phyloP scores from a whole-genome alignment of 2,329 filamentous ascomycete species.

The Beauveria brongniartii region DNA sequence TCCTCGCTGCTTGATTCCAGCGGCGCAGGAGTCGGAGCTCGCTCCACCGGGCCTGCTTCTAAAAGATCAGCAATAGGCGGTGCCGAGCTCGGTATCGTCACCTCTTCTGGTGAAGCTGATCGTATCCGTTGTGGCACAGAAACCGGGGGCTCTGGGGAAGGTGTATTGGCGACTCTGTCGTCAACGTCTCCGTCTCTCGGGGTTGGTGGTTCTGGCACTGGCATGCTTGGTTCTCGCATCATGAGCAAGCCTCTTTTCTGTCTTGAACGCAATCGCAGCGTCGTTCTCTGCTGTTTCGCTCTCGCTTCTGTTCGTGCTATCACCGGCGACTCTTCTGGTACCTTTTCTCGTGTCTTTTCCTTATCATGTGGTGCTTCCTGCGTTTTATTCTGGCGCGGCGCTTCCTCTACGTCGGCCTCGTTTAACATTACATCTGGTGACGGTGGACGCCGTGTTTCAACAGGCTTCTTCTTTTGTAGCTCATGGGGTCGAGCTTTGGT shows the following conservation, averaged over 20 bases:
- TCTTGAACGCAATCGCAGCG: slow-evolving; percentile 8
- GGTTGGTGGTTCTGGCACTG: background rate
- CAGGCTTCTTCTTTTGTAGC: background rate
- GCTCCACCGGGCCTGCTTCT: background rate
- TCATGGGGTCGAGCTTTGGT: background rate
- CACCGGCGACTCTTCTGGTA: background rate
- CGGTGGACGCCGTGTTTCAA: background rate
- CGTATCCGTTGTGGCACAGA: background rate
- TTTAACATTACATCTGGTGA: background rate
- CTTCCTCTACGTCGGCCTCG: background rate
- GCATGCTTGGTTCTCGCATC: background rate
- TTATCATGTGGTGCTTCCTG: background rate
- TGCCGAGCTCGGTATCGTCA: background rate
- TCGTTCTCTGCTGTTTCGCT: slow-evolving; percentile 2
- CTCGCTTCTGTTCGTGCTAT: background rate
- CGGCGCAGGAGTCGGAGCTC: background rate
- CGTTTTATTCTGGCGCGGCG: background rate
- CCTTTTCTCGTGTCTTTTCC: background rate
- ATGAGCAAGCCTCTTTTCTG: slow-evolving; percentile 10
- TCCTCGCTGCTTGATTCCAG: slow-evolving; percentile 3
- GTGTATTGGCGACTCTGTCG: background rate
- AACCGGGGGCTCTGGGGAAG: background rate
- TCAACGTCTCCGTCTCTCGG: background rate
- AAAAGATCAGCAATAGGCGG: background rate
- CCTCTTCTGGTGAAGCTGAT: background rate